Evolutionary conservation across 2,329 filamentous ascomycete species (phyloP), one percentile per base, ranked within the genome.

Genomic region (Arachnomyces sp.): DNA sequence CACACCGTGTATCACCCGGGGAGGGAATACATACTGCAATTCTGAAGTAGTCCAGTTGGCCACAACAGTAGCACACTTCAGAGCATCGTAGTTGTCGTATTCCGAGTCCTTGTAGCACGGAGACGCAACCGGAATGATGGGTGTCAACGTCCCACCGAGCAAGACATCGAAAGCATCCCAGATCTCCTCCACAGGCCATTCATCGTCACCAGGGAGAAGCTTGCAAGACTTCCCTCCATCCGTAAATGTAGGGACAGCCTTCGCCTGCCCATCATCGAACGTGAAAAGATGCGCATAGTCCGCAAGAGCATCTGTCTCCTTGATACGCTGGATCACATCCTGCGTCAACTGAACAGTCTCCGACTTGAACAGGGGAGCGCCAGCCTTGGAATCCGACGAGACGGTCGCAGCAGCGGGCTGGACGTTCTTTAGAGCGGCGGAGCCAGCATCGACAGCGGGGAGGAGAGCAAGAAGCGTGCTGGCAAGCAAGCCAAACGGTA

Each of bases 311-410:
- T 52, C 34, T 4, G 45, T 49, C 7, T 31, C 20, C 9, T 13
- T 29, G 28, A 54, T 38, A 8, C 39, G 37, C 2, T 42, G 38
- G 7, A 59, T 39, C 14, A 48, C 52, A 2, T 36, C 35, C 6
- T 54, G 47, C 1, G 55, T 55, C 38, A 58, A 44, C 35, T 58
- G 56, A 2, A 54, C 30, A 1, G 43, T 50, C 40, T 59, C 56
- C 28, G 46, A 51, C 2, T 45, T 35, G 34, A 56, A 56, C 6
- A 54, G 42, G 1, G 50, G 41, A 2, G 43, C 51, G 4, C 47
- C 49, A 25, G 54, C 49, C 7, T 38, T 25, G 0, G 50, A 54
- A 9, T 28, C 25, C 4, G 43, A 31, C 2, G 44, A 34, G 16
- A 50, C 43, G 11, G 43, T 42, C 18, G 38, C 35, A 2, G 43